Evolutionary conservation across 2,329 filamentous ascomycete genomes (phyloP).

Genomic region (Penicillium sp.): DNA sequence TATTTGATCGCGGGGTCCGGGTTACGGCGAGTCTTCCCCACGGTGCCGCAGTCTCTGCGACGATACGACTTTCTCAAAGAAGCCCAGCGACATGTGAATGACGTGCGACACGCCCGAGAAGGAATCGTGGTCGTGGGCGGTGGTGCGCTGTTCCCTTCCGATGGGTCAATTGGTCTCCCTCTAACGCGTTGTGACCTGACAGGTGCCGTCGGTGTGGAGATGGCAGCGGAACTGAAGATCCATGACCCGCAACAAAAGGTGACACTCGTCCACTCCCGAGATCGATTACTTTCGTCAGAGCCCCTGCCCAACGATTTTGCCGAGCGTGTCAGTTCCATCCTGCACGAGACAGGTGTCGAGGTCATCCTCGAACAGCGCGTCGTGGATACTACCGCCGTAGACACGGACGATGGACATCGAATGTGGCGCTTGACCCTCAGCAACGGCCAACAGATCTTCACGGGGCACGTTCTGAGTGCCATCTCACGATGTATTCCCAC

Average conservation of each 20-base stretch:
- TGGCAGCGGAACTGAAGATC: constrained; percentile 70
- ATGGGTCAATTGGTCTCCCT: too few species aligned
- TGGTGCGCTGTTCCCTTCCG: constrained; percentile 38
- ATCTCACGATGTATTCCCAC: constrained; percentile 59
- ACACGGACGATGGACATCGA: constrained; percentile 12
- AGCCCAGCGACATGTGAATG: constrained; percentile 14
- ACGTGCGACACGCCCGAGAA: constrained; percentile 45
- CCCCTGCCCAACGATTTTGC: constrained; percentile 63
- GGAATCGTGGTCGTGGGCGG: constrained; percentile 66
- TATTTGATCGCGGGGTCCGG: constrained; percentile 70
- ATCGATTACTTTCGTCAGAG: constrained; percentile 66
- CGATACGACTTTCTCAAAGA: constrained; percentile 26
- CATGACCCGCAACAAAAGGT: constrained; percentile 59
- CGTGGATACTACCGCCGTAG: constrained; percentile 18
- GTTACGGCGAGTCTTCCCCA: constrained; percentile 63
- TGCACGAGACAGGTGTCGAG: constrained; percentile 56
- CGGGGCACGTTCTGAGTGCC: constrained; percentile 64
- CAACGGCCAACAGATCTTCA: constrained; percentile 54
- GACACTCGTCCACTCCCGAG: constrained; percentile 68
- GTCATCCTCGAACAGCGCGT: constrained; percentile 27
- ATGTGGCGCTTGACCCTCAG: constrained; percentile 50
- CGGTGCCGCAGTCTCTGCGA: constrained; percentile 59
- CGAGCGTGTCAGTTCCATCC: constrained; percentile 52
- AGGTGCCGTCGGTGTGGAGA: constrained; percentile 74
- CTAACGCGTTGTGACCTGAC: neutral